Percentiles rank a stretch among this genome's conserved stretches.
Evolutionary conservation across 345 rosid genomes (phyloP).

Genomic region (Gossypium arboreum): DNA sequence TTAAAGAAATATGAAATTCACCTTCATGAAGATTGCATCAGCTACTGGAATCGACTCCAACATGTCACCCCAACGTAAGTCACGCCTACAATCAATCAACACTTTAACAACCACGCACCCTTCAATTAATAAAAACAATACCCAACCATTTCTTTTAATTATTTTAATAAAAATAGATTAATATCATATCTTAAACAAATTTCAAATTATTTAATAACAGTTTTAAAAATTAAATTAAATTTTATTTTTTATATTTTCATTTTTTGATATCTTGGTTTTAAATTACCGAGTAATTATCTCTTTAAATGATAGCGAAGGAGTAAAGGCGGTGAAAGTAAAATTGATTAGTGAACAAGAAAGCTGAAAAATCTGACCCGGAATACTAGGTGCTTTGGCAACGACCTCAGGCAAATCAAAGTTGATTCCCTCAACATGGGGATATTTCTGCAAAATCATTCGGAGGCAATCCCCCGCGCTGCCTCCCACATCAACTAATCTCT

Average conservation of each 20-base stretch:
- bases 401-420: constrained; percentile 91
- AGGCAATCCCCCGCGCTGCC: constrained; percentile 96
- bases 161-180: too few relatives aligned
- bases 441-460: constrained; percentile 59
- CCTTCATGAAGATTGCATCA: constrained; percentile 86
- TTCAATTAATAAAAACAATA: too few relatives aligned
- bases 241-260: too few relatives aligned
- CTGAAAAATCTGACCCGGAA: constrained; percentile 44
- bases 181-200: too few relatives aligned
- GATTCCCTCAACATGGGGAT: constrained; percentile 48
- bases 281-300: too few relatives aligned
- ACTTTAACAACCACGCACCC: too few relatives aligned
- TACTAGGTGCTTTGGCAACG: constrained; percentile 63
- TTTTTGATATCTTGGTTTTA: too few relatives aligned
- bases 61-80: constrained; percentile 71
- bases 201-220: too few relatives aligned
- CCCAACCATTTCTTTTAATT: too few relatives aligned
- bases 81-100: constrained; percentile 35
- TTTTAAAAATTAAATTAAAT: too few relatives aligned
- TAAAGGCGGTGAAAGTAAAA: too few relatives aligned
- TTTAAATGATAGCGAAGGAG: too few relatives aligned
- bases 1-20: constrained; percentile 9
- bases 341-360: background rate
- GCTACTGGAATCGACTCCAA: constrained; percentile 53
- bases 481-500: constrained; percentile 75